Evolutionary conservation across 768 basidiomycete genomes (phyloP), one percentile per base, ranked within the genome.

Genomic region (Steccherinum ochraceum): DNA sequence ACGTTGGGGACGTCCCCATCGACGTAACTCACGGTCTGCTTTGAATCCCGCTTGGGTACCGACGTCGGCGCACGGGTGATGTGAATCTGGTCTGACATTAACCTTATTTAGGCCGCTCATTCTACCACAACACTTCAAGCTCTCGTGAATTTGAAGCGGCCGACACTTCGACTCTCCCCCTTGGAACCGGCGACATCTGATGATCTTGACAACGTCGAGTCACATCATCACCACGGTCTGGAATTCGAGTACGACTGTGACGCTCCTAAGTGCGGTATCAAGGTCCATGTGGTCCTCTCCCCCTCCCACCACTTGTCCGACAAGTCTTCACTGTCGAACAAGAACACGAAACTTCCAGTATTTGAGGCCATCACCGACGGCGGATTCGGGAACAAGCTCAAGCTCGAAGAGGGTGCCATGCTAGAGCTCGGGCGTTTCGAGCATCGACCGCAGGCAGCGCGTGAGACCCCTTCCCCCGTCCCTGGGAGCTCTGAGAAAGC

Each of bases 221-320:
- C 72, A 18, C 75, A 76, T 13, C 81, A 82, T 45, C 81, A 83
- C 46, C 89, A 93, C 58, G 81, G 83, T 16, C 74, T 95, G 52
- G 91, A 92, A 62, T 97, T 96, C 66, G 85, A 89, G 64, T 97
- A 88, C 66, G 93, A 97, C 63, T 90, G 89, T 56, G 90, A 93
- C 52, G 83, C 92, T 0, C 86, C 93, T 5, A 86, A 84, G 58
- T 92, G 91, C 60, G 79, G 77, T 19, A 82, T 96, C 52, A 81
- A 83, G 30, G 79, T 96, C 18, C 78, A 89, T 55, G 83, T 92
- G 44, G 72, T 89, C 26, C 72, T 91, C 0, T 77, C 84, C 3
- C 77, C 83, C 23, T 73, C 77, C 24, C 81, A 86, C 53, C 81
- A 79, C 5, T 80, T 81, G 35, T 67, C 70, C 44, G 68, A 68